Evolutionary conservation across 169 alveolate genomes (phyloP).

Genomic region (Sarcocystis neurona): DNA sequence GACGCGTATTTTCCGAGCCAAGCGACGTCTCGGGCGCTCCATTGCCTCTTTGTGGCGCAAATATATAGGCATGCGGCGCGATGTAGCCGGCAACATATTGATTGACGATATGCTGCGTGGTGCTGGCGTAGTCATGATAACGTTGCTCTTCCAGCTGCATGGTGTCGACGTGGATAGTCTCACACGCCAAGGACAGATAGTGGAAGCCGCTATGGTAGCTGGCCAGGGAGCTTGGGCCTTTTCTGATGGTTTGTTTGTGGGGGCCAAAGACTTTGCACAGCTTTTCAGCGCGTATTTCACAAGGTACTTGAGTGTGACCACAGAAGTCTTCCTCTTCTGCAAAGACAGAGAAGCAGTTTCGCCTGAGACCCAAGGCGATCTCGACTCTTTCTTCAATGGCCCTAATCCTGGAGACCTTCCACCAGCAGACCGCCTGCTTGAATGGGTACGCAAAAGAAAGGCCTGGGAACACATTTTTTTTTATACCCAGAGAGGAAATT

Average conservation of each 20-base stretch:
- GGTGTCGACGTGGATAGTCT: constrained; percentile 45
- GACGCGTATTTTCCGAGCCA: constrained; percentile 26
- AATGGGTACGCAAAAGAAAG: too few species aligned
- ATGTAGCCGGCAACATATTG: constrained; percentile 42
- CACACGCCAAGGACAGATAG: constrained; percentile 42
- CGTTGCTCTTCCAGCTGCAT: constrained; percentile 58
- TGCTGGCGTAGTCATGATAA: constrained; percentile 52
- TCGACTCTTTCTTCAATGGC: too few species aligned
- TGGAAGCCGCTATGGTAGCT: constrained; percentile 39
- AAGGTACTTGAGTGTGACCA: not conserved
- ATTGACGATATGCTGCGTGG: constrained; percentile 47
- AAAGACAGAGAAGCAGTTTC: too few species aligned
- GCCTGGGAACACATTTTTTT: too few species aligned
- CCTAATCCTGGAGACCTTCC: not conserved
- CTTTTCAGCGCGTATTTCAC: constrained; percentile 31
- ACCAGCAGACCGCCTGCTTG: not conserved
- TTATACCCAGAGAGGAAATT: too few species aligned
- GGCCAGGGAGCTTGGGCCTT: constrained; percentile 57
- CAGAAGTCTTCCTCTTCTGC: too few species aligned
- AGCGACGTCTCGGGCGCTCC: constrained; percentile 53
- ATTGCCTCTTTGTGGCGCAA: constrained; percentile 2
- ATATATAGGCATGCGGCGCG: constrained; percentile 44
- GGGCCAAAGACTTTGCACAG: constrained; percentile 50
- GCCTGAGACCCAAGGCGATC: too few species aligned
- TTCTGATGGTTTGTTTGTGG: constrained; percentile 58